A percentile compares a stretch with the other conserved stretches of the same genome.
These are phyloP conservation scores for Ascosphaera aggregata DNA, from an alignment of 2,329 filamentous ascomycete genomes.

Conservation along the genomic window DNA sequence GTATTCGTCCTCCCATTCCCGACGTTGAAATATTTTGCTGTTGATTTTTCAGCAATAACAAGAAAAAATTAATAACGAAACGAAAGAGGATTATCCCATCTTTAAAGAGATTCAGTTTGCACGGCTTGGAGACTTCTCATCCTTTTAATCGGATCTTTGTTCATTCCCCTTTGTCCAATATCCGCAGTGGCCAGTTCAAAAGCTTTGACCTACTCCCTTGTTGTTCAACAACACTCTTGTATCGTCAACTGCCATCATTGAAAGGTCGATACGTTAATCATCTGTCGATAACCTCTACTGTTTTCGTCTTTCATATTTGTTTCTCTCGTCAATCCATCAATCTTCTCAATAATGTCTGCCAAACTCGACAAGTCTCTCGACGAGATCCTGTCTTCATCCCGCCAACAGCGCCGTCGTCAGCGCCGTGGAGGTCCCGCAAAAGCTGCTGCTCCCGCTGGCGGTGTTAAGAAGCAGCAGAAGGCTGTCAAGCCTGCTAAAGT, in stretches of 20 bases:
- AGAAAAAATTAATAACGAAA: background rate
- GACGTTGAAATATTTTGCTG: too few species aligned
- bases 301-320: background rate
- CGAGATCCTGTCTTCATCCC: slow-evolving; percentile 71
- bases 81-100: background rate
- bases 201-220: background rate
- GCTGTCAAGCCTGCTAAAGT: slow-evolving; percentile 23
- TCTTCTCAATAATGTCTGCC: slow-evolving; percentile 45
- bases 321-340: background rate
- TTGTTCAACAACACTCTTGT: background rate
- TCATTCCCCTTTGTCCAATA: background rate
- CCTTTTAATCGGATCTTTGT: background rate
- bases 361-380: slow-evolving; percentile 96
- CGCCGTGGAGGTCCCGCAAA: slow-evolving; percentile 21
- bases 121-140: background rate
- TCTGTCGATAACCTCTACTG: too few species aligned
- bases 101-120: too few species aligned
- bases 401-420: slow-evolving; percentile 27
- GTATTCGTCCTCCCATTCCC: too few species aligned
- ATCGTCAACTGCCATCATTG: background rate
- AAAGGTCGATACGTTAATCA: background rate
- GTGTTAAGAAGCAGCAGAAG: slow-evolving; percentile 56
- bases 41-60: too few species aligned
- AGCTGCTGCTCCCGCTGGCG: slow-evolving; percentile 51
- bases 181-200: background rate